Evolutionary conservation across 768 basidiomycete genomes (phyloP).

Genomic region (Suillus decipiens): DNA sequence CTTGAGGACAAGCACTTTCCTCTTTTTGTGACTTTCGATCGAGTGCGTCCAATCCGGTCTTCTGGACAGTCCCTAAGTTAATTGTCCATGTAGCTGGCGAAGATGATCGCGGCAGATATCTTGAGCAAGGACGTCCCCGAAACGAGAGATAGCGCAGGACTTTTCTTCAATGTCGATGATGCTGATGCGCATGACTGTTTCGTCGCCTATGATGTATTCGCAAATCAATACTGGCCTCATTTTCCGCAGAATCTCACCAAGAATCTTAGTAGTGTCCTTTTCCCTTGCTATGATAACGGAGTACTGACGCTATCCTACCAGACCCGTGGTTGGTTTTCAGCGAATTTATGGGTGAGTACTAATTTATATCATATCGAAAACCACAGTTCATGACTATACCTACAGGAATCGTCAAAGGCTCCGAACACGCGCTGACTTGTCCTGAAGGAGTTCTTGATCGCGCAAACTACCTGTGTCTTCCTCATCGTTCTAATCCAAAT

Average conservation of each 20-base stretch:
- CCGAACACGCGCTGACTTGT: conserved; percentile 47
- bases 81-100: not conserved
- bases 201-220: conserved; percentile 51
- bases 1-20: conserved; percentile 66
- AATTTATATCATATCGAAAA: not conserved
- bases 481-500: conserved; percentile 52
- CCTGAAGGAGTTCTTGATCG: conserved; percentile 43
- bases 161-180: conserved; percentile 19
- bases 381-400: not conserved
- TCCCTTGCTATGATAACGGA: not conserved
- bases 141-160: not conserved
- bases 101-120: no score
- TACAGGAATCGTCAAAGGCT: conserved; percentile 64
- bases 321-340: conserved; percentile 64
- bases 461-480: conserved; percentile 46
- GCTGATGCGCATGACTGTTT: conserved; percentile 21
- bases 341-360: conserved; percentile 57
- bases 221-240: conserved; percentile 57
- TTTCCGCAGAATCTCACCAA: conserved; percentile 53
- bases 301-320: conserved; percentile 25
- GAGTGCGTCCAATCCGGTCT: conserved; percentile 36
- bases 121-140: no score
- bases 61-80: not conserved
- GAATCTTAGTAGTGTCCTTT: conserved; percentile 49
- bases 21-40: conserved; percentile 66